A percentile compares a stretch with the other conserved stretches of the same genome.
These are phyloP conservation scores for Trichophyton benhamiae DNA, from an alignment of 2,329 filamentous ascomycete species.

Conservation along the genomic window DNA sequence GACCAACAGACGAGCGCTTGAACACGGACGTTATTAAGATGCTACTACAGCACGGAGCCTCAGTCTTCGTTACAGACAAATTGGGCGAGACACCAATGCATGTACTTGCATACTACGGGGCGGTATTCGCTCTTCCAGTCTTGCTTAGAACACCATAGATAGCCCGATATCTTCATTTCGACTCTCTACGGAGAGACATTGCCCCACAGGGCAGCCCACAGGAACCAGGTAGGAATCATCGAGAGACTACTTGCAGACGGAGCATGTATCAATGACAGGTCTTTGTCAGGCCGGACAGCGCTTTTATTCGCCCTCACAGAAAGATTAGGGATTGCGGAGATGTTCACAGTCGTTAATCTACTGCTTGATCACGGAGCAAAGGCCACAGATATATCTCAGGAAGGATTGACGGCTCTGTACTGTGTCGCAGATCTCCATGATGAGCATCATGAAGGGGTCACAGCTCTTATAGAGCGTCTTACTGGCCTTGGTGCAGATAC, in stretches of 20 bases:
- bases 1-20: neutral
- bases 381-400: neutral
- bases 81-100: neutral
- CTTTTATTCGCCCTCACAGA: neutral
- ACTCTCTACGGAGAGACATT: neutral
- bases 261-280: neutral
- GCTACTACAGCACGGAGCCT: constrained; percentile 2
- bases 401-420: neutral
- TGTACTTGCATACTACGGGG: neutral
- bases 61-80: neutral
- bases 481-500: neutral
- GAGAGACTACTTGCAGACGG: neutral
- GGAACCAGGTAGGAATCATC: constrained; percentile 1
- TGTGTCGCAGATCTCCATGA: neutral
- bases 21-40: neutral
- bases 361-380: neutral
- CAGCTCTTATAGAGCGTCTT: neutral
- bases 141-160: neutral
- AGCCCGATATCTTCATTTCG: neutral
- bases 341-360: neutral
- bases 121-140: neutral
- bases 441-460: neutral
- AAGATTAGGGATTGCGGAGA: neutral
- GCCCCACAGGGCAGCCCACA: neutral
- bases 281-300: neutral